Evolutionary conservation across 2,329 filamentous ascomycete species (phyloP).

Genomic region (Phialophora macrospora): DNA sequence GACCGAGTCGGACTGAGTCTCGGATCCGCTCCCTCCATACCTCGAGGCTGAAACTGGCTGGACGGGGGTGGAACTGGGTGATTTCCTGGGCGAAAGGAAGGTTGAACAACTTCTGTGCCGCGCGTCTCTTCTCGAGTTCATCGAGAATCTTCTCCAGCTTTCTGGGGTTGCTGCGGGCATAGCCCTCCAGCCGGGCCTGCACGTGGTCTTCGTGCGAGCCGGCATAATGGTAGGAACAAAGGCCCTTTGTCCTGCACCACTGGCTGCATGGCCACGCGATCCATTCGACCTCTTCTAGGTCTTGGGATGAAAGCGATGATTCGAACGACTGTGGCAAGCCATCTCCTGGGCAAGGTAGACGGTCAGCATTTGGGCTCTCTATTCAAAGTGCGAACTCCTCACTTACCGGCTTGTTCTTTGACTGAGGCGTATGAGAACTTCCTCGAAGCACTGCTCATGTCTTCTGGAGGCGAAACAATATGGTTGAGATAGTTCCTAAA

Average conservation of each 20-base stretch:
- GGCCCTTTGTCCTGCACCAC: constrained; percentile 37
- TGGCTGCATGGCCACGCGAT: constrained; percentile 38
- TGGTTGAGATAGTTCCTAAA: constrained; percentile 14
- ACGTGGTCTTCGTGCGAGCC: constrained; percentile 37
- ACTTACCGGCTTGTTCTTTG: constrained; percentile 38
- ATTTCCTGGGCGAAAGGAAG: constrained; percentile 34
- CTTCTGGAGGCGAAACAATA: constrained; percentile 30
- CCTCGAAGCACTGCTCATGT: constrained; percentile 30
- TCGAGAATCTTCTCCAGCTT: constrained; percentile 38
- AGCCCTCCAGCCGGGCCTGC: constrained; percentile 33
- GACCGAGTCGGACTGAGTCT: constrained; percentile 26
- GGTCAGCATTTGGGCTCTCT: constrained; percentile 12
- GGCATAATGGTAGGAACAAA: constrained; percentile 34
- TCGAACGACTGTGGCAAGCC: constrained; percentile 39
- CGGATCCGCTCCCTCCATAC: constrained; percentile 37
- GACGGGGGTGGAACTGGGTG: constrained; percentile 27
- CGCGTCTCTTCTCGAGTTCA: constrained; percentile 35
- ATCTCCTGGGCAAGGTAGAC: constrained; percentile 23
- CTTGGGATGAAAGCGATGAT: constrained; percentile 34
- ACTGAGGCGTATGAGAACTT: constrained; percentile 41
- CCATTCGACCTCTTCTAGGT: constrained; percentile 37
- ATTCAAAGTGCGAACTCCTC: not conserved
- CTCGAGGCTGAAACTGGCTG: constrained; percentile 35
- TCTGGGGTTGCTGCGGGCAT: constrained; percentile 34
- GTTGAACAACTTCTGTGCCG: constrained; percentile 37